Percentiles rank a stretch among this genome's conserved stretches.
Evolutionary conservation across 139 green algal species (phyloP).

Genomic region (Volvox reticuliferus): DNA sequence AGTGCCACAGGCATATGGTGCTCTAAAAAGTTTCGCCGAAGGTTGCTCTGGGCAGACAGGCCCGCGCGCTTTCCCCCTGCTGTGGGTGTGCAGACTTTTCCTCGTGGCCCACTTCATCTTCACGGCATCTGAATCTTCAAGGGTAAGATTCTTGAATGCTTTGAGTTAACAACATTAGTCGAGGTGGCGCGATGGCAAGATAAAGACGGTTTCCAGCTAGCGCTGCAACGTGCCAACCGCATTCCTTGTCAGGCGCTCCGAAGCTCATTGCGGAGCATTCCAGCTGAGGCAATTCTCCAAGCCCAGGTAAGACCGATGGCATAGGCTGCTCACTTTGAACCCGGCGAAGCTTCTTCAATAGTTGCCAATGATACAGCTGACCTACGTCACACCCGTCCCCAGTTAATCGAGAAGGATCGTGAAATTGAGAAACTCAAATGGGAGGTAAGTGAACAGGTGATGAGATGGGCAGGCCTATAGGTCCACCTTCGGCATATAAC

Average conservation of each 20-base stretch:
- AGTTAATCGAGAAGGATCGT: slow-evolving; percentile 30
- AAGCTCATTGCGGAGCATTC: slow-evolving; percentile 12
- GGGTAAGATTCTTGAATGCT: background rate
- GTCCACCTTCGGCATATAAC: too few species aligned
- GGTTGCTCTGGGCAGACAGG: too few species aligned
- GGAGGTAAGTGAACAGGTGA: slow-evolving; percentile 1
- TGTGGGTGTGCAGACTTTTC: background rate
- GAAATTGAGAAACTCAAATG: slow-evolving; percentile 41
- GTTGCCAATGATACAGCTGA: too few species aligned
- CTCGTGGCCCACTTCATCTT: slow-evolving; percentile 36
- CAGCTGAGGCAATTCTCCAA: slow-evolving; percentile 30
- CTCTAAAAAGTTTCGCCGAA: too few species aligned
- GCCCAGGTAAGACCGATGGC: background rate
- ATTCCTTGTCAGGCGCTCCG: slow-evolving; percentile 16
- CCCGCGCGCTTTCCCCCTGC: too few species aligned
- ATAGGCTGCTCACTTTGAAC: background rate
- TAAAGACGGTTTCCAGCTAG: too few species aligned
- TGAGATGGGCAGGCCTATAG: too few species aligned
- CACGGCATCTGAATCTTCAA: slow-evolving; percentile 27
- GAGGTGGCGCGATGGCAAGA: too few species aligned
- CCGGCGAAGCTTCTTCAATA: background rate
- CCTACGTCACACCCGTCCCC: background rate
- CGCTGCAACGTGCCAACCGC: background rate
- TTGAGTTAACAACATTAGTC: background rate
- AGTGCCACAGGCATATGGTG: background rate